These are phyloP conservation scores for Entomortierella parvispora DNA, from an alignment of 192 early-diverging fungal genomes.

Conservation along the genomic window DNA sequence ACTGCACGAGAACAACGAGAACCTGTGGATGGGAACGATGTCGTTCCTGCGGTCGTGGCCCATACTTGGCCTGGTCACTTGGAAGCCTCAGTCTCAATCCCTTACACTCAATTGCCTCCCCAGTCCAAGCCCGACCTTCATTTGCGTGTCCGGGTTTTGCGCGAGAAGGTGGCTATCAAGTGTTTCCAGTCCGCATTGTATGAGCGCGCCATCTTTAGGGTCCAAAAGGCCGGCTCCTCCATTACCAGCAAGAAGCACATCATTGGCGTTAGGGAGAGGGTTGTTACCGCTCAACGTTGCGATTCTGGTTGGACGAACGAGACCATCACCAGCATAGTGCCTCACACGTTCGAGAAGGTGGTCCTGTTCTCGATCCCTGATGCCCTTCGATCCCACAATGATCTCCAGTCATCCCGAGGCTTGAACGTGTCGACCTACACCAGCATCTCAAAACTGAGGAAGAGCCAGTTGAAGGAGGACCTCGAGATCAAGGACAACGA, in stretches of 20 bases:
- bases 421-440: slow-evolving; percentile 30
- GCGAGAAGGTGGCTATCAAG: slow-evolving; percentile 33
- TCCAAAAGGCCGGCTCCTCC: slow-evolving; percentile 31
- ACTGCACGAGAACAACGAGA: slow-evolving; percentile 5
- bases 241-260: slow-evolving; percentile 22
- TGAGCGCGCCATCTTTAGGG: slow-evolving; percentile 39
- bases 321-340: slow-evolving; percentile 25
- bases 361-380: slow-evolving; percentile 40
- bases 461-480: slow-evolving; percentile 26
- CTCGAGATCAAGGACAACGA: slow-evolving; percentile 34
- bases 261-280: slow-evolving; percentile 36
- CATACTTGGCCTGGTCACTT: slow-evolving; percentile 45
- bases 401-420: slow-evolving; percentile 17
- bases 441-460: slow-evolving; percentile 21
- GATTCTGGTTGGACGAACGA: slow-evolving; percentile 48
- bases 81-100: slow-evolving; percentile 27
- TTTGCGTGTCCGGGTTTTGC: slow-evolving; percentile 39
- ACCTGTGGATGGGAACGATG: slow-evolving; percentile 15
- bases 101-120: slow-evolving; percentile 26
- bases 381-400: slow-evolving; percentile 29
- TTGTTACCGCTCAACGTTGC: slow-evolving; percentile 41
- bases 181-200: slow-evolving; percentile 43
- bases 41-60: slow-evolving; percentile 24
- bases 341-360: slow-evolving; percentile 51
- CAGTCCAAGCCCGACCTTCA: slow-evolving; percentile 31